Conservation (phyloP, 192 early-diverging fungal species). For the Phlyctochytrium bullatum region DNA sequence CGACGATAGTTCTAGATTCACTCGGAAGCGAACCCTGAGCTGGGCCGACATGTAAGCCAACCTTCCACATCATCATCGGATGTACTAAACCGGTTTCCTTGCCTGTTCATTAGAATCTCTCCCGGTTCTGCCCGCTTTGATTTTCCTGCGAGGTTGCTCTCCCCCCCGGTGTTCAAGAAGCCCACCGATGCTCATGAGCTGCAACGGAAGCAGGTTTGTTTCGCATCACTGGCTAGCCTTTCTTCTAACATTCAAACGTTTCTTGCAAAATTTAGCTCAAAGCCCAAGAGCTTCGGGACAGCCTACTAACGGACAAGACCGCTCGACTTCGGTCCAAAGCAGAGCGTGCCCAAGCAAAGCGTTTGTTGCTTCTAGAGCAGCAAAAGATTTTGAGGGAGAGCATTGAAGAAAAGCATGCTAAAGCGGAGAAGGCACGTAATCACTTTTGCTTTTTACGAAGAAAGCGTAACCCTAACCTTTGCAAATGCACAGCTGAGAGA, state of each 20-base stretch:
- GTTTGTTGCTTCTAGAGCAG: constrained; percentile 14
- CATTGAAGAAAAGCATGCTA: constrained; percentile 32
- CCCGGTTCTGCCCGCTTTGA: constrained; percentile 1
- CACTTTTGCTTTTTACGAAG: too few species aligned
- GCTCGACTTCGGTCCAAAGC: constrained; percentile 27
- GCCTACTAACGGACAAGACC: constrained; percentile 19
- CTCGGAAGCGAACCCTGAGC: not conserved
- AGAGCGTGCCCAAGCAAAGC: constrained; percentile 10
- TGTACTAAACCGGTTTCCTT: not conserved
- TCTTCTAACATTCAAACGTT: not conserved
- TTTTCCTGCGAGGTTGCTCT: constrained; percentile 5
- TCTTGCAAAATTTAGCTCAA: constrained; percentile 10
- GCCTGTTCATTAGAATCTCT: not conserved
- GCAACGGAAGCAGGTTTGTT: constrained; percentile 16
- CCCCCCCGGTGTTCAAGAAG: constrained; percentile 4
- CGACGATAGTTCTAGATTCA: not conserved
- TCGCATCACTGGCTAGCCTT: not conserved
- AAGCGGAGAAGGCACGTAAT: constrained; percentile 30
- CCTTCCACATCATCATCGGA: not conserved
- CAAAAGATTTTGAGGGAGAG: constrained; percentile 23
- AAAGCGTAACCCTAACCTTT: too few species aligned
- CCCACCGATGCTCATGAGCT: constrained; percentile 7
- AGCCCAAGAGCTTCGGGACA: constrained; percentile 23
- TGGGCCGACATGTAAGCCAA: not conserved
- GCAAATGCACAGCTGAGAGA: constrained; percentile 19